Base-by-base conservation (phyloP, 257 asterid genomes). In the Gynochthodes officinalis region DNA sequence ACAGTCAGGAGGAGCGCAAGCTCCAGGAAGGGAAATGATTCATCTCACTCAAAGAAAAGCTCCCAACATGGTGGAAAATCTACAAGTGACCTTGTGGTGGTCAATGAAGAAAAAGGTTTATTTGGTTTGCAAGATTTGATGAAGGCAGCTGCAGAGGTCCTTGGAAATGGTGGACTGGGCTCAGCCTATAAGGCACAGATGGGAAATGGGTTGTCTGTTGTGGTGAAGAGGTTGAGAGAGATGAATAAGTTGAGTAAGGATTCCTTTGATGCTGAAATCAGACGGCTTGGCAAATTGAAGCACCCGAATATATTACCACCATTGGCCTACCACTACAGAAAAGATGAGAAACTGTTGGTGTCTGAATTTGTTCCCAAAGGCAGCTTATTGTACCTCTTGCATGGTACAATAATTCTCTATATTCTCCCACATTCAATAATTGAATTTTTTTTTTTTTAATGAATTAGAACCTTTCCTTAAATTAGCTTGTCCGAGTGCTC, bases 91-190 rank as follows among this genome's bases (percentile, higher is more conserved):
- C 87, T 92, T 0, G 87, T 91, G 52, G 74, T 95, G 76, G 81
- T 95, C 7, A 95, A 90, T 10, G 93, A 89, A 1, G 92, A 84
- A 30, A 90, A 71, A 21, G 98, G 96, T 3, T 40, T 57, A 37
- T 95, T 92, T 32, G 97, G 93, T 54, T 48, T 95, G 75, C 84
- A 81, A 35, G 99, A 95, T 79, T 69, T 95, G 88, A 95, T 95
- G 99, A 95, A 89, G 85, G 99, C 98, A 1, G 95, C 97, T 18
- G 98, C 99, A 2, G 99, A 91, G 77, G 95, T 95, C 0, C 93
- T 95, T 0, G 99, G 98, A 8, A 95, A 84, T 73, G 95, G 98
- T 6, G 86, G 88, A 3, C 23, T 95, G 76, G 99, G 99, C 3
- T 95, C 97, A 28, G 87, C 98, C 1, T 95, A 95, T 70, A 95